Evolutionary conservation across 2,329 filamentous ascomycete genomes (phyloP).

Genomic region (Pseudogymnoascus verrucosus): DNA sequence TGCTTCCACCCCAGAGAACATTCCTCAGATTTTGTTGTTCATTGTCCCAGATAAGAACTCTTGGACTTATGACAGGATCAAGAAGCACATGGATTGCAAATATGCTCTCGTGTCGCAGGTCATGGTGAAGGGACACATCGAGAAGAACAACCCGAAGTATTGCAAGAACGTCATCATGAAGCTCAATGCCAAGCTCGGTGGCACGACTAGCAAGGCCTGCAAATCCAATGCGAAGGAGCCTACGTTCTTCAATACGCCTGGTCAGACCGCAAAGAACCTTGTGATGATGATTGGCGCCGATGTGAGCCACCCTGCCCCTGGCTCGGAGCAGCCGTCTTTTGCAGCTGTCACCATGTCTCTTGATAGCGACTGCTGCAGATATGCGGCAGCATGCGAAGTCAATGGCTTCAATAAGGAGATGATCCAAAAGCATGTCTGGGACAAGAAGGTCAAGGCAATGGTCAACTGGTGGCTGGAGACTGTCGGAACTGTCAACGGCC

Average conservation of each 20-base stretch:
- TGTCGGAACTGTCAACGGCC: conserved; percentile 34
- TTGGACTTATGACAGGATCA: conserved; percentile 72
- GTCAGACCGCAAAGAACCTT: background rate
- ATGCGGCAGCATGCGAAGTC: conserved; percentile 70
- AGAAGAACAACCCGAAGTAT: conserved; percentile 69
- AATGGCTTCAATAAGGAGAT: conserved; percentile 81
- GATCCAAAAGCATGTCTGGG: conserved; percentile 35
- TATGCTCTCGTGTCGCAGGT: conserved; percentile 80
- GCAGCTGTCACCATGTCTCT: conserved; percentile 80
- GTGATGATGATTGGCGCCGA: conserved; percentile 85
- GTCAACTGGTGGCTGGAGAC: conserved; percentile 58
- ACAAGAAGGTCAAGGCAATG: conserved; percentile 57
- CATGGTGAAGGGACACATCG: conserved; percentile 62
- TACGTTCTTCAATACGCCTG: background rate
- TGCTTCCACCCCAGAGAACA: background rate
- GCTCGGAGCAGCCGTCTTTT: conserved; percentile 61
- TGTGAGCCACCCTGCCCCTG: conserved; percentile 75
- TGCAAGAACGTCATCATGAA: conserved; percentile 95
- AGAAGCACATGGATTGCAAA: conserved; percentile 81
- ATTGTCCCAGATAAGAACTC: conserved; percentile 65
- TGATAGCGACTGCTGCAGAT: conserved; percentile 64
- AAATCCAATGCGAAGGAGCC: background rate
- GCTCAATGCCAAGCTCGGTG: conserved; percentile 91
- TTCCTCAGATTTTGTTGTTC: conserved; percentile 71
- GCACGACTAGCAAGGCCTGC: conserved; percentile 51